Base-by-base conservation (phyloP, 352 stramenopile genomes). In the Phytopythium aichiense region DNA sequence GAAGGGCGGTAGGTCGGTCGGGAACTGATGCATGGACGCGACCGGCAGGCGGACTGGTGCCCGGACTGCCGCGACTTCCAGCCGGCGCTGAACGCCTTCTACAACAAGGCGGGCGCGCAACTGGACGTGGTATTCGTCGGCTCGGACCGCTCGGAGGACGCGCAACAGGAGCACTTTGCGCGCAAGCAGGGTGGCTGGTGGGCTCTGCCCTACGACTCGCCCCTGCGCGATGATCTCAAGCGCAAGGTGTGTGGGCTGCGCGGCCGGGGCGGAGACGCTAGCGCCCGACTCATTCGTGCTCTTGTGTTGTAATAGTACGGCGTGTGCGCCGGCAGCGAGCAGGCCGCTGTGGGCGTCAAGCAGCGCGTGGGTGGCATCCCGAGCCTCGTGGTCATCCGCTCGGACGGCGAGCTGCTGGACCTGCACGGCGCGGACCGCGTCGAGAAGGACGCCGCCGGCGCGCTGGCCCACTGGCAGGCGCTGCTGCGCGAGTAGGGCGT, bases 121-220 rank as follows among this genome's bases (percentile, higher is more conserved):
- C 40, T 95, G 35, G 87, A 94, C 61, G 63, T 95, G 40, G 79
- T 95, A 11, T 91, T 95, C 61, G 75, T 95, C 2, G 66, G 87
- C 51, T 95, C 87, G 48, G 85, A 95, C 63, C 60, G 60, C 42
- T 84, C 77, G 13, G 73, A 68, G 0, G 64, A 65, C 30, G 83
- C 89, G 60, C 84, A 95, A 22, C 23, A 69, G 2, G 76, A 69
- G 23, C 77, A 95, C 59, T 81, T 94, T 20, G 67, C 69, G 37
- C 66, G 89, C 61, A 94, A 92, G 66, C 84, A 93, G 46, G 81
- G 84, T 0, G 60, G 69, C 9, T 94, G 84, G 84, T 92, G 84
- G 79, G 79, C 83, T 69, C 77, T 91, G 45, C 78, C 84, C 16
- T 95, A 87, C 64, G 75, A 87, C 43, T 77, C 72, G 42, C 58